Base-by-base conservation (phyloP, 2,329 filamentous ascomycete species). In the Aureobasidium leucospermi region DNA sequence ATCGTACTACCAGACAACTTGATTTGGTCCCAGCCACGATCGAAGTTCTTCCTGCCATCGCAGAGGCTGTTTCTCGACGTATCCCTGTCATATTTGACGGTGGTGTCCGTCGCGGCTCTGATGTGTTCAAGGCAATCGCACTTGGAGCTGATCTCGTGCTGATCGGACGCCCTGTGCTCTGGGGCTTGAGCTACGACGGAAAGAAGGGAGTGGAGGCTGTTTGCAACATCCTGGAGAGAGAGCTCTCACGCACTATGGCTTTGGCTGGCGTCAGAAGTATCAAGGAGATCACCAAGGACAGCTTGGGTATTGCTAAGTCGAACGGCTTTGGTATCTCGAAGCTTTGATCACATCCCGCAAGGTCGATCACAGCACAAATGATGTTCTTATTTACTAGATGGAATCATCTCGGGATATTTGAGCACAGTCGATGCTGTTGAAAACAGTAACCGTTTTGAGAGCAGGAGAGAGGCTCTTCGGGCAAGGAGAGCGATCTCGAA, bases 31-130 rank as follows among this genome's bases (percentile, higher is more conserved):
- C 77, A 4, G 75, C 74, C 3, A 76, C 76, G 6, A 69, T 83
- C 2, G 80, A 81, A 42, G 74, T 68, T 4, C 66, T 75, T 7
- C 64, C 65, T 1, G 67, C 70, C 32, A 68, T 69, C 23, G 69
- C 65, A 4, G 62, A 63, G 2, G 69, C 64, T 2, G 69, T 69
- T 0, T 53, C 66, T 1, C 74, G 76, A 29, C 76, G 76, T 71
- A 19, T 70, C 77, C 39, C 81, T 81, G 68, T 87, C 23, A 76
- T 86, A 31, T 79, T 86, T 13, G 85, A 87, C 64, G 78, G 75
- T 11, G 80, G 81, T 0, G 75, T 83, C 43, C 67, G 80, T 46
- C 75, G 77, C 11, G 81, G 79, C 0, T 76, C 74, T 1, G 81
- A 84, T 65, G 73, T 82, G 9, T 77, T 83, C 68, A 83, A 83